Evolutionary conservation across 2,329 filamentous ascomycete species (phyloP).

Genomic region (Pyrenophora graminea): DNA sequence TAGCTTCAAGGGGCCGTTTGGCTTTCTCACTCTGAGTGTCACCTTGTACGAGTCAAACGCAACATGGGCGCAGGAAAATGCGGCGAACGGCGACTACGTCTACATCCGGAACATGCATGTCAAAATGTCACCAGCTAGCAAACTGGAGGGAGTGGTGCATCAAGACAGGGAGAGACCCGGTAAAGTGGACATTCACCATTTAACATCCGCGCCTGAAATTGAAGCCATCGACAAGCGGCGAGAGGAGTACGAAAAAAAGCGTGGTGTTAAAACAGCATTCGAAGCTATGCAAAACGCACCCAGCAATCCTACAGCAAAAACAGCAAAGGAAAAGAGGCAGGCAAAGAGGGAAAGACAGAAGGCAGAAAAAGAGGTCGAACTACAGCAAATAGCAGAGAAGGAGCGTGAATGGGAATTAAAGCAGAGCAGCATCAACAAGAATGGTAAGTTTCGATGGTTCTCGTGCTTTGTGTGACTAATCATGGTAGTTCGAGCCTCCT

Average conservation of each 20-base stretch:
- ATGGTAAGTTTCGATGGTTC: slow-evolving; percentile 43
- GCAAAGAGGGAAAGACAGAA: slow-evolving; percentile 42
- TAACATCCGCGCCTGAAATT: slow-evolving; percentile 15
- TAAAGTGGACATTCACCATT: slow-evolving; percentile 61
- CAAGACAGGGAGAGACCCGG: slow-evolving; percentile 58
- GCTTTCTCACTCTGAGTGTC: slow-evolving; percentile 71
- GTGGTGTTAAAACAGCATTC: slow-evolving; percentile 18
- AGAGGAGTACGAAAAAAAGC: slow-evolving; percentile 60
- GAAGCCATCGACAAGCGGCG: slow-evolving; percentile 59
- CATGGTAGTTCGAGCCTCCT: slow-evolving; percentile 52
- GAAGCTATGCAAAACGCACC: slow-evolving; percentile 20
- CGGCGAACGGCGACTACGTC: slow-evolving; percentile 67
- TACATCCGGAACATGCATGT: slow-evolving; percentile 73
- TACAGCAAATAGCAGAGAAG: slow-evolving; percentile 30
- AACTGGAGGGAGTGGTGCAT: slow-evolving; percentile 74
- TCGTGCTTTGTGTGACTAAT: slow-evolving; percentile 8
- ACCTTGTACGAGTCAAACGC: slow-evolving; percentile 73
- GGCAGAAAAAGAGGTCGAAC: slow-evolving; percentile 41
- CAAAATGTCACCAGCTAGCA: slow-evolving; percentile 56
- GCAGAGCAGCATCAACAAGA: slow-evolving; percentile 41
- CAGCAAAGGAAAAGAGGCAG: slow-evolving; percentile 42
- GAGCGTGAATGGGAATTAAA: slow-evolving; percentile 16
- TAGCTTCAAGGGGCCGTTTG: slow-evolving; percentile 75
- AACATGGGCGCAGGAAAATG: slow-evolving; percentile 57
- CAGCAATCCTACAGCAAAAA: slow-evolving; percentile 25